A percentile compares a stretch with the other conserved stretches of the same genome.
Evolutionary conservation across 2,329 filamentous ascomycete genomes (phyloP).

Genomic region (Trichoderma breve): DNA sequence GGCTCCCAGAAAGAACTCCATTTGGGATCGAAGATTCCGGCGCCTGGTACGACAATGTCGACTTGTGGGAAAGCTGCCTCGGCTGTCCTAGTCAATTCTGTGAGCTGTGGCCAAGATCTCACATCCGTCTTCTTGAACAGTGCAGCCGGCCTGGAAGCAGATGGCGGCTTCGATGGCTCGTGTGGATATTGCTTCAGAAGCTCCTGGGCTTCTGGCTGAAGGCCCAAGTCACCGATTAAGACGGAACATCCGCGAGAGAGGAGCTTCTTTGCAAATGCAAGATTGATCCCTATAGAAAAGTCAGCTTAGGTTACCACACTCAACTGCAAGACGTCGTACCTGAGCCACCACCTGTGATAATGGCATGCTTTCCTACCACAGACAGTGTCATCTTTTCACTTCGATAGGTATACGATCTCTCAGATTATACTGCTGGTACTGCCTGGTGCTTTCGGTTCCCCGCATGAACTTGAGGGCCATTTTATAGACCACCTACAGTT

Average conservation of each 20-base stretch:
- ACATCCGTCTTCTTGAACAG: background rate
- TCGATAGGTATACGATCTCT: background rate
- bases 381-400: background rate
- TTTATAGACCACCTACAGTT: background rate
- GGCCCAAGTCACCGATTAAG: background rate
- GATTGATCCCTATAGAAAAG: background rate
- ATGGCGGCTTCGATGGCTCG: background rate
- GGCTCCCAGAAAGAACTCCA: conserved; percentile 3
- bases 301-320: background rate
- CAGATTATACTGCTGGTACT: background rate
- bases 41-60: background rate
- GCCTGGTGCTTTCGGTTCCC: background rate
- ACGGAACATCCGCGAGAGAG: background rate
- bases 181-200: background rate
- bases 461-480: background rate
- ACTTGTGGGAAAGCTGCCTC: background rate
- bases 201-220: background rate
- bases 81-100: background rate
- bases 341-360: background rate
- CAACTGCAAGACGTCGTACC: background rate
- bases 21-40: background rate
- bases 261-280: background rate
- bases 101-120: background rate
- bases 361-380: background rate
- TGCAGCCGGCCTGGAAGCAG: background rate